Percentiles rank a stretch among this genome's conserved stretches.
Evolutionary conservation across 169 alveolate genomes (phyloP).

Genomic region (Plasmodium berghei): DNA sequence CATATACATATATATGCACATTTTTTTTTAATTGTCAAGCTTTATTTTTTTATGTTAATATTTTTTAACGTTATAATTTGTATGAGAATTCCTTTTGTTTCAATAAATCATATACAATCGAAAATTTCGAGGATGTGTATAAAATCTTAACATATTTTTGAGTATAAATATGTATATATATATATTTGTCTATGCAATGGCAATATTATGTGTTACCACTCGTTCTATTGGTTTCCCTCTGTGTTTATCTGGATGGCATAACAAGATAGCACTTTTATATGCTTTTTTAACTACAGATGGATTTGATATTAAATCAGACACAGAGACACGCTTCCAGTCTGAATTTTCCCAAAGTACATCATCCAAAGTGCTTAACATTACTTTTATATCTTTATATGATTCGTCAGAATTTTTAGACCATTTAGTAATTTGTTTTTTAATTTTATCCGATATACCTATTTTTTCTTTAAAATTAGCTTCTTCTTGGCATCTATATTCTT

Average conservation of each 20-base stretch:
- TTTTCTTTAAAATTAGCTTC: slow-evolving; percentile 65
- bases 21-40: neutral
- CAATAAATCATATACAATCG: neutral
- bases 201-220: slow-evolving; percentile 71
- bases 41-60: slow-evolving; percentile 17
- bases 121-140: neutral
- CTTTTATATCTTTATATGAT: slow-evolving; percentile 86
- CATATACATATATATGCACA: neutral
- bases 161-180: neutral
- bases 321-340: slow-evolving; percentile 89
- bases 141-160: neutral
- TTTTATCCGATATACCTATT: slow-evolving; percentile 48
- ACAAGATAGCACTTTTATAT: slow-evolving; percentile 86
- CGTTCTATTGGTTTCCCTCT: slow-evolving; percentile 71
- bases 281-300: slow-evolving; percentile 82
- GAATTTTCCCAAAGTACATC: slow-evolving; percentile 89
- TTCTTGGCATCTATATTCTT: slow-evolving; percentile 52
- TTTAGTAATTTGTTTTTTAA: slow-evolving; percentile 76
- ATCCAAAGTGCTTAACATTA: slow-evolving; percentile 87
- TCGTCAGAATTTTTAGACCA: slow-evolving; percentile 85
- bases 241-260: slow-evolving; percentile 87
- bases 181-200: neutral
- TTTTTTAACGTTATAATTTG: slow-evolving; percentile 16
- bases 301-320: slow-evolving; percentile 84
- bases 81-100: neutral